A percentile compares a stretch with the other conserved stretches of the same genome.
Evolutionary conservation across 2,329 filamentous ascomycete species (phyloP).

Genomic region (Trichophyton mentagrophytes): DNA sequence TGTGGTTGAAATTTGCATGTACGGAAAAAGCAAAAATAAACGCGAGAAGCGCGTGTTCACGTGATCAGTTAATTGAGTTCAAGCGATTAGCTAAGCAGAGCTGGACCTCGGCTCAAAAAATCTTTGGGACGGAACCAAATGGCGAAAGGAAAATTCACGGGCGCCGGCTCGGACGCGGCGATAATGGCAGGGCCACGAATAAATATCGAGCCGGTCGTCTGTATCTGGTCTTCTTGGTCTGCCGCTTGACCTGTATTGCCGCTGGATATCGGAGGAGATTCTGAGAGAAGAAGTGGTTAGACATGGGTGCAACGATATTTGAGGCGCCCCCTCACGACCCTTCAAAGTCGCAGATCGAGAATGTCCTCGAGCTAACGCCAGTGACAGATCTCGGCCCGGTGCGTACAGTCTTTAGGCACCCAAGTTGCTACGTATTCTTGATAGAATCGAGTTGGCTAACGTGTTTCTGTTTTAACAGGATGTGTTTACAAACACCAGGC

Average conservation of each 20-base stretch:
- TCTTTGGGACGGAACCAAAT: not conserved
- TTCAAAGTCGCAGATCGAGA: conserved; percentile 70
- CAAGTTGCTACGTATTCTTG: not conserved
- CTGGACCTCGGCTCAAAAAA: not conserved
- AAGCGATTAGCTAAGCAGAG: not conserved
- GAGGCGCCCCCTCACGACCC: conserved; percentile 60
- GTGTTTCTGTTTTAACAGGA: conserved; percentile 42
- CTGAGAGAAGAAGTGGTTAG: not conserved
- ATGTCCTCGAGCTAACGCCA: conserved; percentile 73
- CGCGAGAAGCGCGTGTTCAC: not conserved
- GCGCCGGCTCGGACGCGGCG: not conserved
- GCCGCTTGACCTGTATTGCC: not conserved
- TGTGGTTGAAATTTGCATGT: not conserved
- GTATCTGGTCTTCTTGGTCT: not conserved
- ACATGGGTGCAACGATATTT: conserved; percentile 47
- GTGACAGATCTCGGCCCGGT: conserved; percentile 50
- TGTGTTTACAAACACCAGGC: conserved; percentile 88
- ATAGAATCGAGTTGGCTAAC: not conserved
- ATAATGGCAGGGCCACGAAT: not conserved
- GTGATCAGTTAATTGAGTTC: not conserved
- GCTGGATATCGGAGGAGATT: not conserved
- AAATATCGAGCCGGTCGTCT: not conserved
- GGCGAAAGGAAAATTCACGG: not conserved
- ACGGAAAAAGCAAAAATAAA: not conserved
- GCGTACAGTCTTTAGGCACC: conserved; percentile 21